Evolutionary conservation across 2,329 filamentous ascomycete genomes (phyloP), one percentile per base, ranked within the genome.

Genomic region (Niveomyces coronatus): DNA sequence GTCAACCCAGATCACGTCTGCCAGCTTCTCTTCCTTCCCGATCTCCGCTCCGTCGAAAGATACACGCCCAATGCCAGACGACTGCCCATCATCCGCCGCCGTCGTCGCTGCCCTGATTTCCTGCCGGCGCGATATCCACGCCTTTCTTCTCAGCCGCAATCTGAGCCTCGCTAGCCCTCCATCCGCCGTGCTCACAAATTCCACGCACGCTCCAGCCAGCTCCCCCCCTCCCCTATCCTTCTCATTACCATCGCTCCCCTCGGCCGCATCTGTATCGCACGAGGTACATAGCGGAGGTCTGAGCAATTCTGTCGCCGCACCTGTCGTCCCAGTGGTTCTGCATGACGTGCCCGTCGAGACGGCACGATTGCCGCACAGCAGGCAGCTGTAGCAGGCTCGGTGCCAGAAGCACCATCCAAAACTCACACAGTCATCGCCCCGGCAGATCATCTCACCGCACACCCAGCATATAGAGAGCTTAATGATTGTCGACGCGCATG

Each of bases 381-480:
- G 49, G 49, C 71, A 76, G 13, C 71, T 70, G 51, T 73, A 76
- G 50, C 70, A 76, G 1, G 53, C 59, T 27, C 61, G 58, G 48
- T 76, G 72, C 73, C 71, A 76, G 49, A 76, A 76, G 47, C 70
- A 74, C 71, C 67, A 76, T 0, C 71, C 71, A n/a, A 76, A 58
- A 45, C 70, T 74, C 28, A 76, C 67, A 44, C 68, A 70, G 41
- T 75, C 71, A 17, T 71, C 65, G 0, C 61, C 68, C 18, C 71
- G 66, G 24, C 64, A 62, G 10, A 76, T 62, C 30, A 71, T 53
- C 51, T 74, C 70, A 15, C 71, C 70, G 45, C 73, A 76, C 18
- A 68, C 70, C 73, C 59, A 76, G 52, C 67, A 76, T 36, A 76
- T 67, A 43, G 70, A 68, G 33, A 76, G 59, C 49, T 73, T 61